phyloP scores from a whole-genome alignment of 179 eudicot species.

The Silene coronaria region DNA sequence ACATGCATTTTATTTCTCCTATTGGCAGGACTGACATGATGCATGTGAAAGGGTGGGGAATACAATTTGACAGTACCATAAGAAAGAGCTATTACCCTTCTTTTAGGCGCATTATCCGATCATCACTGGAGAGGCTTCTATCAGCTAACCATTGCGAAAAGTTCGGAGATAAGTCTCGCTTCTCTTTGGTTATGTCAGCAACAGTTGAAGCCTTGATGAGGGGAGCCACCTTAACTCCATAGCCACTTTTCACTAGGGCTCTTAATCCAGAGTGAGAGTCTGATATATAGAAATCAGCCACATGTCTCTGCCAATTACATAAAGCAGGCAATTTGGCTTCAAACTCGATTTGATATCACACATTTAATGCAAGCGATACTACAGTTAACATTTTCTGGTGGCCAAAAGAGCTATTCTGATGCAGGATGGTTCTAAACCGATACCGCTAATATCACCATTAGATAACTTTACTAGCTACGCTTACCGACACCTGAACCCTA shows the following conservation, averaged over 20 bases:
- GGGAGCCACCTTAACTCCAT: conserved; percentile 83
- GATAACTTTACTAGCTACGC: too few species aligned
- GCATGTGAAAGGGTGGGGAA: neutral
- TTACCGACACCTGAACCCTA: too few species aligned
- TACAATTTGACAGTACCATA: neutral
- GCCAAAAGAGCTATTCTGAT: too few species aligned
- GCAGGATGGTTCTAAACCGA: too few species aligned
- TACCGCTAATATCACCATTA: too few species aligned
- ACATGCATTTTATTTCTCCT: too few species aligned
- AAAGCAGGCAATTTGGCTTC: neutral
- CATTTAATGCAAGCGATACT: neutral
- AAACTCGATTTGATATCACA: neutral
- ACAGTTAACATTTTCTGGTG: neutral
- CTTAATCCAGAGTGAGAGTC: conserved; percentile 88
- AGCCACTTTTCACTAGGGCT: conserved; percentile 87
- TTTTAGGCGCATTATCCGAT: conserved; percentile 71
- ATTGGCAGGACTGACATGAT: neutral
- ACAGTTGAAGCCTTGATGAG: conserved; percentile 62
- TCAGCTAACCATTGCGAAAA: conserved; percentile 81
- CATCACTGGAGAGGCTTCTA: conserved; percentile 78
- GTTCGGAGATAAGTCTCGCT: conserved; percentile 62
- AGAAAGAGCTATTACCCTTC: conserved; percentile 58
- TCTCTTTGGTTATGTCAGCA: conserved; percentile 60
- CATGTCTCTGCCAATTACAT: conserved; percentile 52
- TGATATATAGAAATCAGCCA: conserved; percentile 82